Evolutionary conservation across 805 yeast species (phyloP), one percentile per base, ranked within the genome.

Genomic region (Debaryomyces castellii): DNA sequence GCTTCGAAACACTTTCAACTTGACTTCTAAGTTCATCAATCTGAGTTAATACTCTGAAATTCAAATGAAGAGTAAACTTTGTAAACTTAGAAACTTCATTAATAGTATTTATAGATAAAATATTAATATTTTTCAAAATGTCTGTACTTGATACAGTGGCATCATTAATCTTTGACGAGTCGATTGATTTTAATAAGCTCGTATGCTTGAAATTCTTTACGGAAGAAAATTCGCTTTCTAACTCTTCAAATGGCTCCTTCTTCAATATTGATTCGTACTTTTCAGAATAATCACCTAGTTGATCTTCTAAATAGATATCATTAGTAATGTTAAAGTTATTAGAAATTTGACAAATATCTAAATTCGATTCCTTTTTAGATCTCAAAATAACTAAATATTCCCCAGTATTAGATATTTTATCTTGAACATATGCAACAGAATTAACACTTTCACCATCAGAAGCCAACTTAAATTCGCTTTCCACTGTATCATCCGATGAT

Each of bases 361-460:
- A 47, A 24, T 47, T 50, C 16, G 48, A 46, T 5, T 42, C 34
- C 7, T 46, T 14, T 3, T 52, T 40, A 22, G 36, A 38, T 22
- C 48, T 51, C 10, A 59, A 40, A 7, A 53, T 44, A 14, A 64
- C 43, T n/a, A 62, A 44, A 43, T 60, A 65, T 6, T 58, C 60
- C 1, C 73, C 73, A 3, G 63, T 51, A 21, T 58, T 60, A 1
- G 63, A 52, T 11, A 59, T 47, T n/a, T 46, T 53, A 40, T 69
- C 74, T 10, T 45, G 50, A 2, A 67, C 38, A 21, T 51, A 48
- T 11, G 58, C 52, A 39, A 51, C 44, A 9, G 59, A 45, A 11
- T 36, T 32, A 8, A 51, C 25, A 18, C 37, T 32, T n/a, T 46
- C 43, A 2, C 40, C 45, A 30, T 44, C 16, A 2, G 45, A 30